Evolutionary conservation across 2,329 filamentous ascomycete species (phyloP).

Genomic region (Pseudogymnoascus sp.): DNA sequence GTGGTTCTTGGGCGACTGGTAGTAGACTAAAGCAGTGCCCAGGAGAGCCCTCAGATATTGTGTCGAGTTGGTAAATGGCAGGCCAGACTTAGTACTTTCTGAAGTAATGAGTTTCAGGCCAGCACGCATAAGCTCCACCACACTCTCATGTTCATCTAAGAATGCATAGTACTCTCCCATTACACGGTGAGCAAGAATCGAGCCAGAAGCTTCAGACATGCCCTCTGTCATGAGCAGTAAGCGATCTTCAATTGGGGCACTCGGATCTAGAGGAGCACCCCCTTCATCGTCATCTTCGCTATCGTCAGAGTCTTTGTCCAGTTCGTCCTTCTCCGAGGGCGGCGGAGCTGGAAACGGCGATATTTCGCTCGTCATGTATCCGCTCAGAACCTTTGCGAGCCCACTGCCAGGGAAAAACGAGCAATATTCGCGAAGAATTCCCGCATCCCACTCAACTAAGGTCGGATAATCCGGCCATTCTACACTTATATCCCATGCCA

Average conservation of each 20-base stretch:
- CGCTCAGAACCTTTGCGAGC: slow-evolving; percentile 72
- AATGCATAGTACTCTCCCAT: slow-evolving; percentile 77
- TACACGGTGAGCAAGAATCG: slow-evolving; percentile 74
- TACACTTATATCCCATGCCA: slow-evolving; percentile 85
- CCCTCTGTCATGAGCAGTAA: slow-evolving; percentile 75
- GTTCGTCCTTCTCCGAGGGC: slow-evolving; percentile 24
- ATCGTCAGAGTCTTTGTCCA: slow-evolving; percentile 38
- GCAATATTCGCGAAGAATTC: slow-evolving; percentile 73
- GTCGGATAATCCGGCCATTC: slow-evolving; percentile 80
- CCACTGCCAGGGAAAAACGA: slow-evolving; percentile 78
- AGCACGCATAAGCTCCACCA: slow-evolving; percentile 71
- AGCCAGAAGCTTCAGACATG: slow-evolving; percentile 54
- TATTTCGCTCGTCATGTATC: slow-evolving; percentile 73
- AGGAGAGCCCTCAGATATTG: slow-evolving; percentile 73
- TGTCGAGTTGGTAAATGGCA: slow-evolving; percentile 60
- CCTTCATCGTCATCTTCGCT: slow-evolving; percentile 49
- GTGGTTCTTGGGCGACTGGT: slow-evolving; percentile 85
- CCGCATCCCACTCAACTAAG: slow-evolving; percentile 69
- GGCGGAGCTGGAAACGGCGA: slow-evolving; percentile 64
- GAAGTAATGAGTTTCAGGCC: slow-evolving; percentile 55
- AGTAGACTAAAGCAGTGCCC: slow-evolving; percentile 81
- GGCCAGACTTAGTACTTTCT: slow-evolving; percentile 59
- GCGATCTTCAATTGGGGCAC: slow-evolving; percentile 68
- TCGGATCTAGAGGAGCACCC: slow-evolving; percentile 46
- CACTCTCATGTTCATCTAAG: slow-evolving; percentile 77